Evolutionary conservation across 2,329 filamentous ascomycete species (phyloP), one percentile per base, ranked within the genome.

Genomic region (Stachybotrys chlorohalonatus): DNA sequence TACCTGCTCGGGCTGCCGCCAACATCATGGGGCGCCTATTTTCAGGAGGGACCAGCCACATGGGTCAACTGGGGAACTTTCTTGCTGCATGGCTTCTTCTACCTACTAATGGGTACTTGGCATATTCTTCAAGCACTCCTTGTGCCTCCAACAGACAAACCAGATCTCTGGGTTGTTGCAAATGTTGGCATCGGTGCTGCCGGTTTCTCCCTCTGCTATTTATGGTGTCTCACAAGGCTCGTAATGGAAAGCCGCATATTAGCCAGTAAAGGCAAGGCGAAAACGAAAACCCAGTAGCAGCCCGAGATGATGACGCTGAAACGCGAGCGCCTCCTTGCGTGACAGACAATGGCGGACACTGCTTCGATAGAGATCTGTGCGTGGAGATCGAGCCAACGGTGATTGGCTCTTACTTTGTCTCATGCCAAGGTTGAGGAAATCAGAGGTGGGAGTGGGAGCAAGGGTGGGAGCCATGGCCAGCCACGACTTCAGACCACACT

Each of bases 151-250:
- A 62, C 74, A 0, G 78, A 80, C 55, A 96, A 95, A 71, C 94
- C 94, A 0, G 94, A 99, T 73, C 74, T 99, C 1, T 99, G 93
- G 93, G 86, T 95, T 3, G 92, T 99, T 3, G 80, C 85, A 11
- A 99, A 99, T 64, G 91, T 94, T 8, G 84, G 90, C 16, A 72
- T 97, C 24, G 94, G 94, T 7, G 89, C 89, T 24, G 85, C 82
- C 5, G 94, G 90, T 0, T 99, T 97, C 68, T 82, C 82, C 0
- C 73, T 95, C 39, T 95, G 91, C 70, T 97, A 96, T 68, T 65
- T 94, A 7, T 99, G 94, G 94, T 96, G 92, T 69, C 70, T 94
- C 58, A 87, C 84, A 80, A 86, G 82, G 54, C 67, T 89, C 53
- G 63, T 83, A 2, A 66, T 74, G 16, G 83, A 87, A 62, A 86